A percentile compares a stretch with the other conserved stretches of the same genome.
Conservation (phyloP, 2,329 filamentous ascomycete genomes). For the Ophiostoma perfectum region DNA sequence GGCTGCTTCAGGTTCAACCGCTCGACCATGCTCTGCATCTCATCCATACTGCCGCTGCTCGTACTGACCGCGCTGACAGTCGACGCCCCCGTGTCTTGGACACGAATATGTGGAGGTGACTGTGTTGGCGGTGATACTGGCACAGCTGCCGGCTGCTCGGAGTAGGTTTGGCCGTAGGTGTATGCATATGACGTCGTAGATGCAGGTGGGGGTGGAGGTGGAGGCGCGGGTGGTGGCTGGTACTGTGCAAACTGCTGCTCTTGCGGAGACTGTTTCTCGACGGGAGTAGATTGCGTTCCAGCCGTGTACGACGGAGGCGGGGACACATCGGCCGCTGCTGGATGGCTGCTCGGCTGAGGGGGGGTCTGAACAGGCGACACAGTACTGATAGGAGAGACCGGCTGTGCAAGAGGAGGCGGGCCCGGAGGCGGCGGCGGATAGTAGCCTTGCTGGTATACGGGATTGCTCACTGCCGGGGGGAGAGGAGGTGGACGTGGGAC, state of each 20-base stretch:
- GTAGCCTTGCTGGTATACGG: background rate
- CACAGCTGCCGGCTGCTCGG: background rate
- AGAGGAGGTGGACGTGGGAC: background rate
- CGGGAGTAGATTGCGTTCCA: background rate
- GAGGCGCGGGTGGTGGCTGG: background rate
- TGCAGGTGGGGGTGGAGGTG: background rate
- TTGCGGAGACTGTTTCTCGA: background rate
- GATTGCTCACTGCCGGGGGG: background rate
- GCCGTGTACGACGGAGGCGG: background rate
- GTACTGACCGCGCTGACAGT: background rate
- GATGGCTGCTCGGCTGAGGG: background rate
- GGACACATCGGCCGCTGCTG: background rate
- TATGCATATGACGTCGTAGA: background rate
- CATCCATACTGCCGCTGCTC: background rate
- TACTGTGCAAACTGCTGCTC: background rate
- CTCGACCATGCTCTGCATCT: background rate
- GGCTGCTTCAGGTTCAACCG: background rate
- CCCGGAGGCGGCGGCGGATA: constrained; percentile 17
- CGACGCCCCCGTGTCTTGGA: background rate
- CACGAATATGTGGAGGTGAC: background rate
- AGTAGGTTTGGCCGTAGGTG: background rate
- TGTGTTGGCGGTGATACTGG: background rate
- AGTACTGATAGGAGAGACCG: background rate
- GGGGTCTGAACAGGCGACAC: background rate
- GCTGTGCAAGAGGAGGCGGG: background rate